These are phyloP conservation scores for Calocera cornea DNA, from an alignment of 768 basidiomycete species.

Conservation along the genomic window DNA sequence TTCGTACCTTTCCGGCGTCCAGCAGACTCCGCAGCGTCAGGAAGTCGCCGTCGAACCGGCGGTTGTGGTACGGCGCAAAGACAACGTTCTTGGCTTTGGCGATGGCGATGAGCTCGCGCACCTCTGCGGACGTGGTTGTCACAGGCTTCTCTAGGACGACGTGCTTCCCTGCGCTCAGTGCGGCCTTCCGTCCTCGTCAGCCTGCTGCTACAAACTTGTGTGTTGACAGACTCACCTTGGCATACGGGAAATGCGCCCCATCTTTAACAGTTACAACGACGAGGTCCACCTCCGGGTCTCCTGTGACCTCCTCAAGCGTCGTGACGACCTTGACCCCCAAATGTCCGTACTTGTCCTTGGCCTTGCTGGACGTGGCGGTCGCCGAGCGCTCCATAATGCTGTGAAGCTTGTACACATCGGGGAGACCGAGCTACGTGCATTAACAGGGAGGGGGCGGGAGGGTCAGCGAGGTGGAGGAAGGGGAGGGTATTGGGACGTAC, in stretches of 20 bases:
- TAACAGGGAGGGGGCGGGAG: too few relatives aligned
- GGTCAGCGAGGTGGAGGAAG: too few relatives aligned
- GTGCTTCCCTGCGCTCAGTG: conserved; percentile 9
- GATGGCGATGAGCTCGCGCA: conserved; percentile 11
- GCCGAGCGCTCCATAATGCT: conserved; percentile 14
- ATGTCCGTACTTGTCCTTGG: conserved; percentile 8
- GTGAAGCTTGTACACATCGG: conserved; percentile 12
- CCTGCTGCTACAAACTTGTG: too few relatives aligned
- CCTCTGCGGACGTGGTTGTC: conserved; percentile 11
- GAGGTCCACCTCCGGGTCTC: conserved; percentile 11
- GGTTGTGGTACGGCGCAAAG: conserved; percentile 14
- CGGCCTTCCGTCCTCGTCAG: too few relatives aligned
- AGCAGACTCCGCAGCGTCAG: not conserved
- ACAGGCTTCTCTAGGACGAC: conserved; percentile 16
- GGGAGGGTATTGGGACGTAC: too few relatives aligned
- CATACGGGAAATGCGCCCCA: not conserved
- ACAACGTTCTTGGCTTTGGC: conserved; percentile 9
- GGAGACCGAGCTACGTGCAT: conserved; percentile 8
- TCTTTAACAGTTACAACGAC: not conserved
- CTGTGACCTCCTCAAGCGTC: conserved; percentile 9
- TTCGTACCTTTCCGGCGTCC: conserved; percentile 5
- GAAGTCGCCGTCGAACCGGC: conserved; percentile 13
- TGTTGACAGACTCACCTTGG: too few relatives aligned
- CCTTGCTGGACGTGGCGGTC: conserved; percentile 6
- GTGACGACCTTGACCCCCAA: conserved; percentile 13